Base-by-base conservation (phyloP, 352 stramenopile species). In the Pythium chondricola region DNA sequence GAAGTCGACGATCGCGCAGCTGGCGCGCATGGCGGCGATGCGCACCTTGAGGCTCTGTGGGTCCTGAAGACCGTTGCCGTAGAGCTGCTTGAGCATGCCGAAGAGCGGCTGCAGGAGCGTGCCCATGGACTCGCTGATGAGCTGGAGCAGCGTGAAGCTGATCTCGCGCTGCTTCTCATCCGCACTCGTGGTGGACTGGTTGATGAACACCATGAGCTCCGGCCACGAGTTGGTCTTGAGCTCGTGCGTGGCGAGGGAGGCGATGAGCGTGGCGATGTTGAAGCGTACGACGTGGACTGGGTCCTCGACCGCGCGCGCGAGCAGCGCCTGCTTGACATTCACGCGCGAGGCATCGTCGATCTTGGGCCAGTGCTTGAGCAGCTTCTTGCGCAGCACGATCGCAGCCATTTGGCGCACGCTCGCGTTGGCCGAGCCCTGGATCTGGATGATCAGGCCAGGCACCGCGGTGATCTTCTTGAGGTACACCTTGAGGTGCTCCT, bases 161-260 rank as follows among this genome's bases (percentile, higher is more conserved):
- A 97, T 82, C 67, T 98, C 93, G 54, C 61, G 88, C 85, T 88
- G 79, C 65, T 84, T 74, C 41, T 86, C 81, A 31, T 75, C 84
- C 47, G 74, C 60, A 65, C 86, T 92, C 26, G 64, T 67, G 16
- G 89, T 82, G 37, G 87, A 91, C 33, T 74, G 83, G 47, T 93
- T 94, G 51, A 98, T 95, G 63, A 97, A 98, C 40, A 90, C 69
- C 63, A 98, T 96, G 27, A 98, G 71, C 62, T 98, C 92, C 0
- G 87, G 85, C 93, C 93, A 98, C 36, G 84, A 81, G 56, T 71
- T 72, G 11, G 55, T 37, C 20, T 76, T 72, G 36, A 89, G 62
- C 46, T 93, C 77, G 58, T 93, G 80, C 46, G 86, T 63, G n/a
- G 84, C 75, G 31, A 94, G 52, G 57, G 76, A 64, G n/a, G 84